Evolutionary conservation across 2,329 filamentous ascomycete species (phyloP).

Genomic region (Calonectria montana): DNA sequence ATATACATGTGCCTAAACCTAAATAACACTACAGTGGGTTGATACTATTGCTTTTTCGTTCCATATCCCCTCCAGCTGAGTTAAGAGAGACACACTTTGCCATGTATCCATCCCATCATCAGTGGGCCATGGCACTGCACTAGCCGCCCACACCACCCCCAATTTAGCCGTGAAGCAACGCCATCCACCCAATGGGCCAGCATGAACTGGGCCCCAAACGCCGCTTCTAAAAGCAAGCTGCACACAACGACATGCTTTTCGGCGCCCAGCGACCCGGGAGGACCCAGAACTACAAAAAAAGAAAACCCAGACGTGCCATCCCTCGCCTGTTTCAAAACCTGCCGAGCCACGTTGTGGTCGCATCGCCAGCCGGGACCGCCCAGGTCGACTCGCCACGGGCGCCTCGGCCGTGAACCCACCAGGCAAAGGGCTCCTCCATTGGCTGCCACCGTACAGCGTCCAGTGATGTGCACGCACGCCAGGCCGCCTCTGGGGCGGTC

Average conservation of each 20-base stretch:
- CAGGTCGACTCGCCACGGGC: not conserved
- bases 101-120: no score
- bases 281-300: not conserved
- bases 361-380: not conserved
- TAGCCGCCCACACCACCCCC: constrained; percentile 13
- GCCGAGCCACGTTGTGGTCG: constrained; percentile 11
- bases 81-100: no score
- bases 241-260: not conserved
- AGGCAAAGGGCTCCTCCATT: not conserved
- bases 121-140: not conserved
- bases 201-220: constrained; percentile 20
- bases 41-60: no score
- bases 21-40: no score
- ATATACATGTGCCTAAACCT: no score
- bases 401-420: not conserved
- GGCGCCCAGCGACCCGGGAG: not conserved
- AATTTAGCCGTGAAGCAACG: constrained; percentile 6
- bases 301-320: not conserved
- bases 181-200: constrained; percentile 14
- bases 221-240: not conserved
- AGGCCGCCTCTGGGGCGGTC: not conserved
- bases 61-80: no score
- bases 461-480: not conserved
- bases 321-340: constrained; percentile 15
- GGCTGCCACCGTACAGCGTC: not conserved